Base-by-base conservation (phyloP, 345 rosid species). In the Linum tenue region DNA sequence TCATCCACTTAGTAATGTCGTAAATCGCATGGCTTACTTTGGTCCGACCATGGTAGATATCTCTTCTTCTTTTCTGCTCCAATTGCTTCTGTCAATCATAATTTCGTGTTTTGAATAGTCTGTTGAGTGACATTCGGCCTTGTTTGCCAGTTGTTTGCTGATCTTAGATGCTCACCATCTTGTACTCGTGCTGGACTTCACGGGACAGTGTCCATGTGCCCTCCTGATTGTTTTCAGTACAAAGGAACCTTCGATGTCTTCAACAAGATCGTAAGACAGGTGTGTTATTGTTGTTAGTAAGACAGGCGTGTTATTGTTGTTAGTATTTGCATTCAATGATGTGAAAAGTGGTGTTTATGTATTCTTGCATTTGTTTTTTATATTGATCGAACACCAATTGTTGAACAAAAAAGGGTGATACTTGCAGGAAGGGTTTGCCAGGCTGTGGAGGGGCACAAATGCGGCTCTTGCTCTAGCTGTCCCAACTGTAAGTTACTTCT, bases 361-460 rank as follows among this genome's bases (percentile, higher is more conserved):
- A 22, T 22, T 14, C 39, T 55, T 55, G 60, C 36, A 56, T 15
- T 22, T 17, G 15, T 41, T 67, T 59, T 44, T 2, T 59, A 7
- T 67, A 14, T 61, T 55, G 60, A 35, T 53, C 5, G 0, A 39
- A 38, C 31, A 12, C 41, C 11, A 3, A 14, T 38, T 62, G 50
- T 63, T 50, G 59, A 39, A 50, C 16, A 6, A 5, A 78, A 68
- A 70, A 22, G 31, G 31, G 31, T 22, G 31, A 22, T 35, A 38
- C 8, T 43, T 50, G 11, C 86, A 94, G 99, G 97, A 94, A 72
- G 99, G 99, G 62, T 61, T 91, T 64, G 64, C 77, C 43, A 90
- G 99, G 80, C 76, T 94, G 9, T 94, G 99, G 99, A 84, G 97
- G 81, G 99, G 99, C 65, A 94, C 99, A 38, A 87, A 94, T 79